These are phyloP conservation scores for Plectranthus barbatus DNA, from an alignment of 257 asterid genomes.

Conservation along the genomic window DNA sequence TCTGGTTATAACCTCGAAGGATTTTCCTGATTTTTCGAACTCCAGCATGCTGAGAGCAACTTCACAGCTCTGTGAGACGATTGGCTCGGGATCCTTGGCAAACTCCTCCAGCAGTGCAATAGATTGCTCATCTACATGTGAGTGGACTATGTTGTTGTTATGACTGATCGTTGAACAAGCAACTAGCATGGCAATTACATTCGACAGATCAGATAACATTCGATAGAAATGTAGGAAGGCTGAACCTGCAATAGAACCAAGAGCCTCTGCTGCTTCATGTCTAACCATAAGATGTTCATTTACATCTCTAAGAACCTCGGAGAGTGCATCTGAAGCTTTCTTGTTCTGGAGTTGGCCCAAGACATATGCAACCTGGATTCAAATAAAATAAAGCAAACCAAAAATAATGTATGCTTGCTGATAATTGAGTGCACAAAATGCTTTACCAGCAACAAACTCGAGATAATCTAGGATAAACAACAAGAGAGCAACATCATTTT, in stretches of 20 bases:
- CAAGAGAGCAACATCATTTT: background rate
- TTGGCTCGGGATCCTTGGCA: slow-evolving; percentile 73
- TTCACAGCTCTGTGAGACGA: slow-evolving; percentile 94
- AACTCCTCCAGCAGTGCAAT: slow-evolving; percentile 66
- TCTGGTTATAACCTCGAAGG: slow-evolving; percentile 55
- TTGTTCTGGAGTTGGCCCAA: slow-evolving; percentile 92
- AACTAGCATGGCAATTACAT: too few relatives aligned
- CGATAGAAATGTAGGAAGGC: background rate
- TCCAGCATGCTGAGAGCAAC: slow-evolving; percentile 95
- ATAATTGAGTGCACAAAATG: background rate
- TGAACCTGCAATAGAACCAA: slow-evolving; percentile 91
- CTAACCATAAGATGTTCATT: slow-evolving; percentile 96
- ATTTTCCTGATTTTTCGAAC: slow-evolving; percentile 73
- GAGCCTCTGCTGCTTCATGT: slow-evolving; percentile 99
- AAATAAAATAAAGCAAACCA: background rate
- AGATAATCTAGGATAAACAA: too few relatives aligned
- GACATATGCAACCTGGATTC: slow-evolving; percentile 74
- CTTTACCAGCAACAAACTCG: background rate
- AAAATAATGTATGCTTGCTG: background rate
- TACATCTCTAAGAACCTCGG: slow-evolving; percentile 52
- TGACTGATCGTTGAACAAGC: background rate
- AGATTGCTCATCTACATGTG: slow-evolving; percentile 47
- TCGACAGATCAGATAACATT: background rate
- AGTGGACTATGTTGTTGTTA: too few relatives aligned
- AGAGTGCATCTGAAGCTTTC: slow-evolving; percentile 78